Evolutionary conservation across 2,329 filamentous ascomycete species (phyloP), one percentile per base, ranked within the genome.

Genomic region (Aspergillus transmontanensis): DNA sequence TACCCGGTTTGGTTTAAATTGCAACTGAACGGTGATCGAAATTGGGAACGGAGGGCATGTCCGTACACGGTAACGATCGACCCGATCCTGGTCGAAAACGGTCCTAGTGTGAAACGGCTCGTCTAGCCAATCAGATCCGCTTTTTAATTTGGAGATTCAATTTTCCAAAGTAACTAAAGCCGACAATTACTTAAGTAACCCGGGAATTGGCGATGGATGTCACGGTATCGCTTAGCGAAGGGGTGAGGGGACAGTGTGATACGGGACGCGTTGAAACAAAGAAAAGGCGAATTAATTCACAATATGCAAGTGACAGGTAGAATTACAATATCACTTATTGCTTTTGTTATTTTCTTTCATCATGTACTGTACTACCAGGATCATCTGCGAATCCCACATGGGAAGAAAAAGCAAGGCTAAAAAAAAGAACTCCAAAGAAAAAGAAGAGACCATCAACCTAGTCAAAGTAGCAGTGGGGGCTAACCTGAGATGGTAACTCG

Each of bases 1-100:
- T 70, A 70, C 67, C 68, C 64, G 21, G 51, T 55, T 55, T 55
- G n/a, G n/a, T 55, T 28, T 39, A 55, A 39, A 39, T 36, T 23
- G 32, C 30, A 34, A 39, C 19, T n/a, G 12, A 32, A 39, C 23
- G 7, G 28, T 21, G 30, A 26, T 53, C 30, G 50, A 23, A 54
- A 54, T 23, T 54, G 32, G n/a, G 30, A 34, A 54, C 32, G 51
- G 51, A 55, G 51, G n/a, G 11, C 30, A 55, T 39, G 11, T 36
- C 34, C 32, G 32, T 23, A 55, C 32, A 23, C 0, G 36, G 51
- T 1, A 55, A 55, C 6, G 51, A 55, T 55, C 51, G 51, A 9
- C 51, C 36, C 2, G 28, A 32, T 55, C 11, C 9, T 39, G 21
- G 36, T 34, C 51, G 21, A n/a, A 55, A 39, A 39, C n/a, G 14